Conservation (phyloP, 139 green algal species). For the Zygnema circumcarinatum region DNA sequence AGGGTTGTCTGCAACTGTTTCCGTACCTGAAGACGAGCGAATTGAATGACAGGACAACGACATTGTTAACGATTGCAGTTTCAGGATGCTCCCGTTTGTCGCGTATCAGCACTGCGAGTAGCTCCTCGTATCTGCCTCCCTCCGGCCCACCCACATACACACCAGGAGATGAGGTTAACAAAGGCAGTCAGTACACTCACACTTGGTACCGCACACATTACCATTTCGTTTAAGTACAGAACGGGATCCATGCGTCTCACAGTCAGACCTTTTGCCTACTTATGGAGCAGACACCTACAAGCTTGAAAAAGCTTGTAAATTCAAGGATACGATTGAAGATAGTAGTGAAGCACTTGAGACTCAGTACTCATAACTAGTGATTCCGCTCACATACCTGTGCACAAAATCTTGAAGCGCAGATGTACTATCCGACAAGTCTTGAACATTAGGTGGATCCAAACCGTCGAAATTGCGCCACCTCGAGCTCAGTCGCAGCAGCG, state of each 20-base stretch:
- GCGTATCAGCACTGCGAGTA: not conserved
- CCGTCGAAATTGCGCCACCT: not conserved
- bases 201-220: not conserved
- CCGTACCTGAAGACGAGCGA: not conserved
- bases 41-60: not conserved
- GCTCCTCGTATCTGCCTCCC: not conserved
- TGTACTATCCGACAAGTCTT: not conserved
- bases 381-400: not conserved
- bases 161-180: too few relatives aligned
- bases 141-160: not conserved
- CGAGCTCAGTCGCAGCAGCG: not conserved
- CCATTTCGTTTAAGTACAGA: too few relatives aligned
- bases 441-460: not conserved
- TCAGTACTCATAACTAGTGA: too few relatives aligned
- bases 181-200: not conserved
- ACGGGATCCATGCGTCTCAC: too few relatives aligned
- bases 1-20: too few relatives aligned
- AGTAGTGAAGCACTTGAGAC: not conserved
- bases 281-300: not conserved
- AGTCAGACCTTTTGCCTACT: not conserved
- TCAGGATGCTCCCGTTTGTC: not conserved
- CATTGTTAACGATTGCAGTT: not conserved
- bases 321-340: not conserved
- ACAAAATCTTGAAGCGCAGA: not conserved
- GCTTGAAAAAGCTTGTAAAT: not conserved